Evolutionary conservation across 1,284 basidiomycete species (phyloP), one percentile per base, ranked within the genome.

Genomic region (Fomitopsis pinicola): DNA sequence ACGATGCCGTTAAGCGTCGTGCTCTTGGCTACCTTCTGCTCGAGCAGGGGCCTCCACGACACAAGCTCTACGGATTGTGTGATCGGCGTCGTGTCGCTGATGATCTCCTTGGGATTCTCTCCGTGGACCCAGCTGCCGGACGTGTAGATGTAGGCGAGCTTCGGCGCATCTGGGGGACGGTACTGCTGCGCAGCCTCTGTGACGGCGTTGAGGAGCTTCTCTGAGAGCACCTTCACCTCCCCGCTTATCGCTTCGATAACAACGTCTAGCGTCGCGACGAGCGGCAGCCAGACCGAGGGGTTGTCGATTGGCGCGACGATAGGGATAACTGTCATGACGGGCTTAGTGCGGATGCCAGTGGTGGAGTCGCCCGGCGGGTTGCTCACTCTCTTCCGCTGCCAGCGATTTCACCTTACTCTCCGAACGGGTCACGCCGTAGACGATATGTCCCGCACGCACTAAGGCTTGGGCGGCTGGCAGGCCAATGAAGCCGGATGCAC

Each of bases 91-190:
- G 72, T 76, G 66, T 79, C 78, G 14, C 71, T 71, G 58, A 76
- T 68, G 62, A 72, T 64, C 14, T 70, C 67, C 6, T 59, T 68
- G 58, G 75, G 75, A 66, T 73, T 70, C 45, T 79, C 73, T 15
- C 79, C 77, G 65, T 82, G 78, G 5, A 80, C 75, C 82, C 82
- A 84, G 4, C 75, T 75, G 22, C 78, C 78, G 1, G 79, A 82
- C 9, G 79, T 80, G 68, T 80, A 81, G 63, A 85, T 81, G 72
- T 80, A 84, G 3, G 78, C 74, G 54, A 82, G 73, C 66, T 78
- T 79, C 1, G 80, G 75, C 2, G 74, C 66, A 60, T 68, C 58
- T 0, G 69, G 55, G 3, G 78, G 71, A 6, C 80, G 78, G 26
- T 61, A 65, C 12, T 62, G 53, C 36, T 64, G 42, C 22, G 63